Base-by-base conservation (phyloP, 2,329 filamentous ascomycete genomes). In the Penicillium frequentans region DNA sequence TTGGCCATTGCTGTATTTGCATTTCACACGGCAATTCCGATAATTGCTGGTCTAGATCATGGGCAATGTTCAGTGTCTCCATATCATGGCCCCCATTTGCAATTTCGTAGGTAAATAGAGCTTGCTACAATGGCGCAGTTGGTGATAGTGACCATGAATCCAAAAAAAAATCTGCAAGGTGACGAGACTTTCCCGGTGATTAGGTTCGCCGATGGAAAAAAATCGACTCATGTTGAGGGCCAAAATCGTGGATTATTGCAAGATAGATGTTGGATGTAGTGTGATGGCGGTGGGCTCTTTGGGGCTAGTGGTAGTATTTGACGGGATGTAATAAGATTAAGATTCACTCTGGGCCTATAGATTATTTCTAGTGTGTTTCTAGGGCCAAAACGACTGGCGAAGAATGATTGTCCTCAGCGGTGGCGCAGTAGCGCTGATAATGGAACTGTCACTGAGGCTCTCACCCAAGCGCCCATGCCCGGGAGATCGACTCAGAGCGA, bases 121-220 rank as follows among this genome's bases (percentile, higher is more conserved):
- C 43, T 59, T 51, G 51, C 31, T 46, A 49, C 43, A 43, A 60
- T 63, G 60, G 65, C 65, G 66, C 65, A 66, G 67, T 69, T 69
- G 67, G 66, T 69, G 66, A 70, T 67, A 64, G 54, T 55, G 60
- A 58, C 52, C 56, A 58, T 55, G 39, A 46, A 26, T 33, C 55
- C 50, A 49, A 8, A 16, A 39, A 19, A 19, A 19, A 44, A 19
- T 21, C 39, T 59, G 54, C 55, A 59, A 33, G 37, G 53, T 57
- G 56, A 61, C 55, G 54, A 58, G 53, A 48, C 48, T 39, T 47
- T 24, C 39, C 39, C 23, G 31, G 29, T 50, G 23, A 42, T 10
- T 14, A 26, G 26, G 4, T 42, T 26, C 35, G 23, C 21, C 26
- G 19, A 56, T 24, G 11, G 39, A 24, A 42, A 16, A 3, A 16